phyloP scores from a whole-genome alignment of 1,284 basidiomycete genomes.

The Volvariella surrecta region DNA sequence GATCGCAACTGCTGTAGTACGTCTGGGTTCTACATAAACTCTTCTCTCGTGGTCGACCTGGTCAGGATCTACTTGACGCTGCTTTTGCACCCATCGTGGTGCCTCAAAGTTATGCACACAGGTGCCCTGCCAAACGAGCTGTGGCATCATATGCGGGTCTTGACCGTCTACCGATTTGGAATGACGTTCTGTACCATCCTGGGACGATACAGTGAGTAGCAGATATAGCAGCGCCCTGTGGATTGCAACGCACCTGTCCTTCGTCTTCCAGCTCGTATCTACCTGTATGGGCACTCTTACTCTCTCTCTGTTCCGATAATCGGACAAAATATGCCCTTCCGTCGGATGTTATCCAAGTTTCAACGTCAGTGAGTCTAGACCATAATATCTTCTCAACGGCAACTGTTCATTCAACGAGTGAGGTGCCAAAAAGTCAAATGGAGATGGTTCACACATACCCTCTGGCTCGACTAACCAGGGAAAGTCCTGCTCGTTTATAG shows the following conservation, averaged over 20 bases:
- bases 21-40: conserved; percentile 55
- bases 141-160: background rate
- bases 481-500: conserved; percentile 59
- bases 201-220: background rate
- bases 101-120: conserved; percentile 61
- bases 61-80: conserved; percentile 41
- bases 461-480: conserved; percentile 66
- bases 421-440: conserved; percentile 1
- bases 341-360: conserved; percentile 78
- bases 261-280: conserved; percentile 9
- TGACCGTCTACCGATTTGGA: background rate
- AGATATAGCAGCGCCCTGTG: too few relatives aligned
- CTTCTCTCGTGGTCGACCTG: conserved; percentile 21
- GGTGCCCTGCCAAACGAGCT: conserved; percentile 50
- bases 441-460: conserved; percentile 32
- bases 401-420: conserved; percentile 30
- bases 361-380: conserved; percentile 49
- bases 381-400: conserved; percentile 49
- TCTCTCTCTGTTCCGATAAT: conserved; percentile 31
- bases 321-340: conserved; percentile 72
- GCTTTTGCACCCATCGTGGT: conserved; percentile 71
- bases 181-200: background rate
- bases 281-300: conserved; percentile 7
- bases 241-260: background rate
- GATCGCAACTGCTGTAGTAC: conserved; percentile 58